Evolutionary conservation across 2,329 filamentous ascomycete species (phyloP).

Genomic region (Ambrosiella beaveri): DNA sequence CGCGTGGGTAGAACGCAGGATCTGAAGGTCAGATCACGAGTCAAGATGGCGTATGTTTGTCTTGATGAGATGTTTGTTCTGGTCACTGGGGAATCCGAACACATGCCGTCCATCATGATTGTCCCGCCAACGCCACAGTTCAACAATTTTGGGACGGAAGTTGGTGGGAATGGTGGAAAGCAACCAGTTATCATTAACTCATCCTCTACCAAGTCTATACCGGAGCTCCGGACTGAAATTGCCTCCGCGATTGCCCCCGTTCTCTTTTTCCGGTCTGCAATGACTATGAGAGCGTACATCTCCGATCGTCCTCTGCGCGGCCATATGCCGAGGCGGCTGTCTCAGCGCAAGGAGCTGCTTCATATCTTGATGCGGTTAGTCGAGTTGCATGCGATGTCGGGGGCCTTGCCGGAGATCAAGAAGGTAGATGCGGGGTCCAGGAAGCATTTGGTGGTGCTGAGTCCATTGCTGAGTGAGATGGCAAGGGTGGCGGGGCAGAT

Average conservation of each 20-base stretch:
- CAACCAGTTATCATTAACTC: slow-evolving; percentile 14
- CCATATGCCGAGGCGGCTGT: slow-evolving; percentile 71
- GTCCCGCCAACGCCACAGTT: slow-evolving; percentile 29
- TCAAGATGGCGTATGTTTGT: slow-evolving; percentile 62
- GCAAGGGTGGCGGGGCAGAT: slow-evolving; percentile 36
- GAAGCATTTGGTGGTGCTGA: slow-evolving; percentile 66
- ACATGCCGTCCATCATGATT: slow-evolving; percentile 22
- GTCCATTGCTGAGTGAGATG: slow-evolving; percentile 56
- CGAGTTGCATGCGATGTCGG: slow-evolving; percentile 48
- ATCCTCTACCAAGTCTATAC: slow-evolving; percentile 9
- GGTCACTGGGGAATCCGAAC: slow-evolving; percentile 33
- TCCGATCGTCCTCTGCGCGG: slow-evolving; percentile 83
- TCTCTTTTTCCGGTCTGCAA: slow-evolving; percentile 62
- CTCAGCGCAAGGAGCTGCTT: slow-evolving; percentile 61
- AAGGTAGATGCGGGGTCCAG: slow-evolving; percentile 39
- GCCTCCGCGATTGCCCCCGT: slow-evolving; percentile 64
- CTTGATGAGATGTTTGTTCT: slow-evolving; percentile 63
- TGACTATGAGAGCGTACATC: slow-evolving; percentile 70
- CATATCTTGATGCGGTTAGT: slow-evolving; percentile 53
- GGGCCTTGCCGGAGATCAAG: slow-evolving; percentile 43
- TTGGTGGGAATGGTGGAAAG: slow-evolving; percentile 7
- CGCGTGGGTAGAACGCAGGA: slow-evolving; percentile 59
- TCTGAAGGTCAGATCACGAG: slow-evolving; percentile 44
- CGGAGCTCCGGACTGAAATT: slow-evolving; percentile 36
- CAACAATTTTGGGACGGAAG: neutral